A percentile compares a stretch with the other conserved stretches of the same genome.
Conservation (phyloP, 257 asterid genomes). For the Scutellaria baicalensis region DNA sequence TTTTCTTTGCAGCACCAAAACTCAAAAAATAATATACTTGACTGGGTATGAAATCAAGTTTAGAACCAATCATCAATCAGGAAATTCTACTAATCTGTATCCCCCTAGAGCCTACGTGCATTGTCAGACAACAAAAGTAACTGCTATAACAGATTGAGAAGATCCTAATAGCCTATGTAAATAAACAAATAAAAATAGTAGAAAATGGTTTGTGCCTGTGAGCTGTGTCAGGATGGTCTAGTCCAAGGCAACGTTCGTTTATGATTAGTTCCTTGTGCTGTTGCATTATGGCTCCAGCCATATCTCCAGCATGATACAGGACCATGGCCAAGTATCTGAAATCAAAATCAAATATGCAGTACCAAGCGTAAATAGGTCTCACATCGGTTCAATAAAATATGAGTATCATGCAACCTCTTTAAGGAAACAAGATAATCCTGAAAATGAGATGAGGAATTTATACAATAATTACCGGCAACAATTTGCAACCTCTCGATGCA, state of each 20-base stretch:
- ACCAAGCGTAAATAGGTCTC: not conserved
- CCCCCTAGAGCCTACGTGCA: not conserved
- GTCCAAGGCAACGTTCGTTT: slow-evolving; percentile 90
- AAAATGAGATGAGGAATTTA: not conserved
- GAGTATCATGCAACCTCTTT: not conserved
- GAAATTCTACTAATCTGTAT: not conserved
- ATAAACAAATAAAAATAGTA: not conserved
- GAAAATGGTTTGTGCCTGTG: slow-evolving; percentile 49
- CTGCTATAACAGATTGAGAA: not conserved
- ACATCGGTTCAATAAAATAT: not conserved
- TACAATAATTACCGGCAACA: slow-evolving; percentile 71
- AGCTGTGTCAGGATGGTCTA: slow-evolving; percentile 93
- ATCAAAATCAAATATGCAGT: not conserved
- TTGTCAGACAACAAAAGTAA: not conserved
- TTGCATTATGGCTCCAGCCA: slow-evolving; percentile 89
- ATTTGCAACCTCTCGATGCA: slow-evolving; percentile 93
- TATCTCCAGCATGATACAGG: slow-evolving; percentile 91
- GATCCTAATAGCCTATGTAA: not conserved
- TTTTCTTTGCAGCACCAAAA: too few relatives aligned
- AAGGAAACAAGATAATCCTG: not conserved
- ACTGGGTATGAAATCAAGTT: not conserved
- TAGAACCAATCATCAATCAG: not conserved
- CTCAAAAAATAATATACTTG: not conserved
- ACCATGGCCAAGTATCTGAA: slow-evolving; percentile 89
- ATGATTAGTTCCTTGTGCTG: slow-evolving; percentile 91